Evolutionary conservation across 495 filamentous ascomycete genomes (phyloP).

Genomic region (Diplogelasinospora grovesii): DNA sequence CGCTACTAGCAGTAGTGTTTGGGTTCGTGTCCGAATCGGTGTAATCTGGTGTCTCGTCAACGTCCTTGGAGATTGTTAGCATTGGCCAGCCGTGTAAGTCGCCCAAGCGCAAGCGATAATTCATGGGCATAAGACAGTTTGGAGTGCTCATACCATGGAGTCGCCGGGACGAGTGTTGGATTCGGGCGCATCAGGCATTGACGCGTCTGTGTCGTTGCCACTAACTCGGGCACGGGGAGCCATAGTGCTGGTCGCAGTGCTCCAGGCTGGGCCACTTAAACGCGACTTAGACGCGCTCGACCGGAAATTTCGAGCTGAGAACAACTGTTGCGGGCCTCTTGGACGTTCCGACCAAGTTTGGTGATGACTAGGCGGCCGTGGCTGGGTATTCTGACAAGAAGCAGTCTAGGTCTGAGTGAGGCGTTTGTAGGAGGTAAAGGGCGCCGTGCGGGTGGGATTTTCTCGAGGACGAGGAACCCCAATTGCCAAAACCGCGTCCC

Average conservation of each 20-base stretch:
- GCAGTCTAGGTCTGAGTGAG: conserved; percentile 6
- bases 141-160: conserved; percentile 40
- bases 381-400: conserved; percentile 14
- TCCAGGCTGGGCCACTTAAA: conserved; percentile 29
- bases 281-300: conserved; percentile 34
- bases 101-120: conserved; percentile 1
- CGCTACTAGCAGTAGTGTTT: conserved; percentile 84
- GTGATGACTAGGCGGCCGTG: conserved; percentile 20
- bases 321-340: conserved; percentile 1
- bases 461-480: conserved; percentile 24
- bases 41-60: conserved; percentile 77
- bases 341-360: conserved; percentile 4
- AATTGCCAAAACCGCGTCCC: conserved; percentile 27
- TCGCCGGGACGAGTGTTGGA: conserved; percentile 27
- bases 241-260: conserved; percentile 38
- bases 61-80: conserved; percentile 44
- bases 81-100: neutral
- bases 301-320: neutral
- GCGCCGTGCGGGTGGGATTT: conserved; percentile 25
- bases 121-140: conserved; percentile 1
- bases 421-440: conserved; percentile 23
- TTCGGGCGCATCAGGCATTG: conserved; percentile 57
- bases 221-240: conserved; percentile 48
- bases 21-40: conserved; percentile 93
- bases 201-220: conserved; percentile 47